Percentiles rank a stretch among this genome's conserved stretches.
Evolutionary conservation across 805 yeast species (phyloP).

Genomic region (Spencermartinsiella europaea): DNA sequence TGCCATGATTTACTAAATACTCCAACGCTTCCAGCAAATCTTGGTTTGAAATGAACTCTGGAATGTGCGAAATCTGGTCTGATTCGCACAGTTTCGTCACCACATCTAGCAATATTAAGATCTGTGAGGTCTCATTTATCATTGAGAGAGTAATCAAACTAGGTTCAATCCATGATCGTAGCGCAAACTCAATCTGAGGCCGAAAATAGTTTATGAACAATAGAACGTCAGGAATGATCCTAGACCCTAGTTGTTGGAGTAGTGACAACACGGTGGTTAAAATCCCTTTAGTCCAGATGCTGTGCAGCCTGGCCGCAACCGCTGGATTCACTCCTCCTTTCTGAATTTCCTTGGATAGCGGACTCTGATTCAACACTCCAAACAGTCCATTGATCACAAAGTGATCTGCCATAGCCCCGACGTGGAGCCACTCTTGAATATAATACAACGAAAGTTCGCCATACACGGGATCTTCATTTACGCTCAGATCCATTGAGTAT

Average conservation of each 20-base stretch:
- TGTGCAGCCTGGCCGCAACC: conserved; percentile 53
- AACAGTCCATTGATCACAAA: conserved; percentile 62
- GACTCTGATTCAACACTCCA: conserved; percentile 64
- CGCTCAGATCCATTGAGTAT: conserved; percentile 54
- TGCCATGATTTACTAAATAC: conserved; percentile 80
- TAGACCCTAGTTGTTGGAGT: conserved; percentile 57
- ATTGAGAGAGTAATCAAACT: conserved; percentile 45
- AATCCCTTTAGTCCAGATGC: conserved; percentile 82
- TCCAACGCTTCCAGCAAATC: conserved; percentile 57
- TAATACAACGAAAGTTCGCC: conserved; percentile 69
- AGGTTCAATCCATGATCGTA: conserved; percentile 62
- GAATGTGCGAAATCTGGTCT: conserved; percentile 35
- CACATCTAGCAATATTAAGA: conserved; percentile 58
- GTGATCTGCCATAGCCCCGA: conserved; percentile 60
- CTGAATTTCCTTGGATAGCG: conserved; percentile 62
- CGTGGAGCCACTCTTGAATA: conserved; percentile 60
- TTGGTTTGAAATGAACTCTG: conserved; percentile 33
- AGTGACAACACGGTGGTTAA: conserved; percentile 60
- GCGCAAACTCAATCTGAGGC: conserved; percentile 58
- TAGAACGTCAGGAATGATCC: conserved; percentile 59
- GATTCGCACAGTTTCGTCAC: conserved; percentile 50
- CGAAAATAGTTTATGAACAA: conserved; percentile 58
- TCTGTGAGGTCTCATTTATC: conserved; percentile 62
- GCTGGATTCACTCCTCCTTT: conserved; percentile 56
- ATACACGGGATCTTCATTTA: conserved; percentile 55